Evolutionary conservation across 1,284 basidiomycete genomes (phyloP).

Genomic region (Erythrobasidium hasegawianum): DNA sequence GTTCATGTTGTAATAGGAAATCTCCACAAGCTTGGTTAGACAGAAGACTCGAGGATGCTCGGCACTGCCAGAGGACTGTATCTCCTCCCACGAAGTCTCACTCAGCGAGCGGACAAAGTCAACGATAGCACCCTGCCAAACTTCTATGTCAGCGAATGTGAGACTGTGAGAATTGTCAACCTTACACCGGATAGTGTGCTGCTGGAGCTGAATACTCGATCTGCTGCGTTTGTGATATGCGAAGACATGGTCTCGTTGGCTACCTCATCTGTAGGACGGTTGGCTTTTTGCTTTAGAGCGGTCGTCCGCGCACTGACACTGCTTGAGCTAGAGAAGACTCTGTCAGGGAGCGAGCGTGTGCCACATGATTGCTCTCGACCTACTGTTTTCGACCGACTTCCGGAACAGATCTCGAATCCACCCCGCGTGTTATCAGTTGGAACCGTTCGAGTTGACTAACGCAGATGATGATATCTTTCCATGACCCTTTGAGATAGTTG

Average conservation of each 20-base stretch:
- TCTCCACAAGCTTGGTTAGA: constrained; percentile 97
- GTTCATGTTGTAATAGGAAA: constrained; percentile 99
- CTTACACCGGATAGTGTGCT: constrained; percentile 88
- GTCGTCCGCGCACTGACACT: constrained; percentile 19
- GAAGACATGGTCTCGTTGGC: constrained; percentile 95
- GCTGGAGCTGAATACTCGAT: constrained; percentile 97
- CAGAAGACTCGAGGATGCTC: constrained; percentile 94
- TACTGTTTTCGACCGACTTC: constrained; percentile 75
- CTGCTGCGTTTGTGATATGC: constrained; percentile 96
- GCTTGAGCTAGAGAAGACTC: constrained; percentile 57
- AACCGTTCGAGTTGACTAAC: constrained; percentile 96
- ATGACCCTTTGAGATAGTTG: constrained; percentile 88
- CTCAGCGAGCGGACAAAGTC: constrained; percentile 96
- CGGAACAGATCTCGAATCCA: constrained; percentile 61
- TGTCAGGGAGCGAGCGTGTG: no score
- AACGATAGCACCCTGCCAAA: constrained; percentile 82
- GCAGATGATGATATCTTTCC: constrained; percentile 90
- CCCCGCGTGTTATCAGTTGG: constrained; percentile 73
- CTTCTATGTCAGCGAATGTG: constrained; percentile 9
- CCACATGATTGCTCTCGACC: no score
- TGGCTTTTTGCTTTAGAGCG: constrained; percentile 45
- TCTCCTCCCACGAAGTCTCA: constrained; percentile 99
- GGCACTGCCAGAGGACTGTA: constrained; percentile 83
- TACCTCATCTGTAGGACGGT: constrained; percentile 77
- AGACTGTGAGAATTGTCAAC: constrained; percentile 48